Conservation (phyloP, 1,284 basidiomycete genomes). For the Meira miltonrushii region DNA sequence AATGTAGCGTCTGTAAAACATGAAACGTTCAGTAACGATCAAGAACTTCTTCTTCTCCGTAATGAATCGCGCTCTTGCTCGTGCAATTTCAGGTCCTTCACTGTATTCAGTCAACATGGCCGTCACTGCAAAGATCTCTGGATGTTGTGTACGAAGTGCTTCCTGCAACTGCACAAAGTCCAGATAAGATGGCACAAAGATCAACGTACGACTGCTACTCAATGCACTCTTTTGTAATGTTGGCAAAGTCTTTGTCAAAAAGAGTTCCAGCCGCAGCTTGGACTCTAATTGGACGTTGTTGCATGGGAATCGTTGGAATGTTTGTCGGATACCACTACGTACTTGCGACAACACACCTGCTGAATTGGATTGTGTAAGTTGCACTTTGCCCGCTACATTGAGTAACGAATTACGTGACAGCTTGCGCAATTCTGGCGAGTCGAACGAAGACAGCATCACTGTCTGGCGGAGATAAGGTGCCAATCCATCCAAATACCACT, state of each 20-base stretch:
- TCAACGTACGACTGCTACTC: constrained; percentile 74
- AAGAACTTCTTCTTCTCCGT: constrained; percentile 78
- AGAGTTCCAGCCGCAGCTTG: constrained; percentile 78
- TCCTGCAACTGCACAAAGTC: constrained; percentile 91
- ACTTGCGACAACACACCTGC: constrained; percentile 24
- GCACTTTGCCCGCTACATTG: constrained; percentile 78
- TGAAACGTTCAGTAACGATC: constrained; percentile 89
- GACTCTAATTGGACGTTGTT: constrained; percentile 70
- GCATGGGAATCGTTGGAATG: constrained; percentile 71
- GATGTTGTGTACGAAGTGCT: constrained; percentile 61
- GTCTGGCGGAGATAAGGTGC: constrained; percentile 74
- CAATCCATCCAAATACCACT: constrained; percentile 93
- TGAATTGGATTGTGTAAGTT: constrained; percentile 18
- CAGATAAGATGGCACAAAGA: constrained; percentile 91
- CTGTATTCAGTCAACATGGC: constrained; percentile 66
- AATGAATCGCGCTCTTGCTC: constrained; percentile 89
- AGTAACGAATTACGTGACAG: constrained; percentile 67
- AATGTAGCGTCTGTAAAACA: constrained; percentile 80
- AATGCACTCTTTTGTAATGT: constrained; percentile 81
- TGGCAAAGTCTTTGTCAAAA: constrained; percentile 79
- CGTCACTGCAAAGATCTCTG: background rate
- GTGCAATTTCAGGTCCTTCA: constrained; percentile 82
- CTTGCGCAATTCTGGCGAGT: constrained; percentile 78
- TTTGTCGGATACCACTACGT: constrained; percentile 55
- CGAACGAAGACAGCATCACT: constrained; percentile 78